phyloP scores from a whole-genome alignment of 1,284 basidiomycete genomes.

The Tranzscheliella williamsii region DNA sequence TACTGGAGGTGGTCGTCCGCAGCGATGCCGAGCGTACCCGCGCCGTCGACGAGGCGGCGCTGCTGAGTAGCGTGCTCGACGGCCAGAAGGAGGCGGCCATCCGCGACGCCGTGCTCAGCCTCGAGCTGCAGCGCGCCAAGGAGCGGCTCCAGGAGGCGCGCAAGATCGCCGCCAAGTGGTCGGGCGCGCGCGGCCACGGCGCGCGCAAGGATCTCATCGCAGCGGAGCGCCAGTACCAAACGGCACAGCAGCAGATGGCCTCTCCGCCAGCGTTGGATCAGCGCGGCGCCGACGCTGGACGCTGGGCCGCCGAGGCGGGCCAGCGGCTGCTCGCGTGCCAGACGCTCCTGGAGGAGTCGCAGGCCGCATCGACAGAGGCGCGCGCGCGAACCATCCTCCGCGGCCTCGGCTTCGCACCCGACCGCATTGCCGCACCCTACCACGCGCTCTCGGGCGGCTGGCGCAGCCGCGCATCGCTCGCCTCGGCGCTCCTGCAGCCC shows the following conservation, averaged over 20 bases:
- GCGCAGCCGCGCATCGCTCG: conserved; percentile 68
- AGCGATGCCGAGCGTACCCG: conserved; percentile 58
- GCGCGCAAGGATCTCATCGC: conserved; percentile 68
- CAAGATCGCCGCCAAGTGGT: conserved; percentile 68
- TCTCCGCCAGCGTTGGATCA: background rate
- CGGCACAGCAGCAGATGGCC: background rate
- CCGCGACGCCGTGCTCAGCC: conserved; percentile 39
- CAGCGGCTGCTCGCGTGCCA: conserved; percentile 60
- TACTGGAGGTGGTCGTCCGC: conserved; percentile 61
- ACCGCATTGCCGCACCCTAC: conserved; percentile 66
- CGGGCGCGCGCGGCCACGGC: conserved; percentile 68
- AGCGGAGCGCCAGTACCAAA: conserved; percentile 49
- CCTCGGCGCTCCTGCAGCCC: conserved; percentile 63
- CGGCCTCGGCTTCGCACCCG: conserved; percentile 70
- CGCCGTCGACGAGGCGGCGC: conserved; percentile 52
- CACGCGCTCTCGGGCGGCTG: conserved; percentile 71
- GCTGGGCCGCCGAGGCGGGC: conserved; percentile 52
- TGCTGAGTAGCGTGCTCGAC: conserved; percentile 58
- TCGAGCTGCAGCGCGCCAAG: conserved; percentile 57
- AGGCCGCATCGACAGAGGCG: conserved; percentile 65
- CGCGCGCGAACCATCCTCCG: conserved; percentile 68
- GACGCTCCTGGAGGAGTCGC: conserved; percentile 56
- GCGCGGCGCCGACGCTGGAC: conserved; percentile 25
- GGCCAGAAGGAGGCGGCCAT: conserved; percentile 31
- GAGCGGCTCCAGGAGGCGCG: conserved; percentile 65